These are phyloP conservation scores for Malus hybrid DNA, from an alignment of 331 rosid species.

Conservation along the genomic window DNA sequence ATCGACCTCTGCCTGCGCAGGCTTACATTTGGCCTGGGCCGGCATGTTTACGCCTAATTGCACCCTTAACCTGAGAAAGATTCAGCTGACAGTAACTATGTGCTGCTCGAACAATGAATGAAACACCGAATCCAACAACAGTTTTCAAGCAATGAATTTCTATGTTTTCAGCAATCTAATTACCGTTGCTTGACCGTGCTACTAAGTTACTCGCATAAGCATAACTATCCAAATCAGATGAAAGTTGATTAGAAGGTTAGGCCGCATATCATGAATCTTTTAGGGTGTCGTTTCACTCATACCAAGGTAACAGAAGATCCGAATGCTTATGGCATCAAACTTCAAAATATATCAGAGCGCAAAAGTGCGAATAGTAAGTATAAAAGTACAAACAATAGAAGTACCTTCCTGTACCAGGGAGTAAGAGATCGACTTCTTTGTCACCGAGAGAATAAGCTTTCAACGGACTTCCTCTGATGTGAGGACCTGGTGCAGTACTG, in stretches of 20 bases:
- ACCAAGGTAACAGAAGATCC: not conserved
- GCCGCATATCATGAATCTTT: not conserved
- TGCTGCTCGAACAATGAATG: not conserved
- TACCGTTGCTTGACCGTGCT: not conserved
- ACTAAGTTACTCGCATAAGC: not conserved
- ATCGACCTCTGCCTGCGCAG: constrained; percentile 23
- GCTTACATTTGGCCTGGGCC: constrained; percentile 50
- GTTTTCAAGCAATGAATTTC: not conserved
- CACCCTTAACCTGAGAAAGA: constrained; percentile 53
- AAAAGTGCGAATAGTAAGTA: not conserved
- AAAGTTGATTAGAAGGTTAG: not conserved
- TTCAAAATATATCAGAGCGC: not conserved
- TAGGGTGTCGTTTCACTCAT: not conserved
- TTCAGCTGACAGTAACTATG: not conserved
- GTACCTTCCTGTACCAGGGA: constrained; percentile 86
- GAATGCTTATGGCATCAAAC: not conserved
- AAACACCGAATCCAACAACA: not conserved
- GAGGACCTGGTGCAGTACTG: constrained; percentile 66
- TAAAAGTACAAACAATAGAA: not conserved
- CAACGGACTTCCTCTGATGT: constrained; percentile 61
- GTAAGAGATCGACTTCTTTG: constrained; percentile 71
- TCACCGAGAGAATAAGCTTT: constrained; percentile 72
- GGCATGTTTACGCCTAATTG: constrained; percentile 95
- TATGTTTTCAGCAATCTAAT: not conserved
- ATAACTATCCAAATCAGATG: not conserved